phyloP scores from a whole-genome alignment of 495 filamentous ascomycete genomes.

The Talaromyces proteolyticus region DNA sequence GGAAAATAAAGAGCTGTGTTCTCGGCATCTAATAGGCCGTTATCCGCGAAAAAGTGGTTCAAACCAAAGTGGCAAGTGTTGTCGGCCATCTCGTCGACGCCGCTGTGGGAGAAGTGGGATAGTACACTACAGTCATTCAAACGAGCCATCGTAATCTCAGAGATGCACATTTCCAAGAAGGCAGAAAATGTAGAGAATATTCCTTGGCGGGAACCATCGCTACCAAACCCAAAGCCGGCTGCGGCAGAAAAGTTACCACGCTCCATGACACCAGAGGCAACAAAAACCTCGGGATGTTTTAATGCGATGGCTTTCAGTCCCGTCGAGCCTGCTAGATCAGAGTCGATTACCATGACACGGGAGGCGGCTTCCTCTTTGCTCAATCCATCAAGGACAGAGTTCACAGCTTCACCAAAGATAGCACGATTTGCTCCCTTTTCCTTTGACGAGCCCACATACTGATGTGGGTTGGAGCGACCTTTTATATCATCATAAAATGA shows the following conservation, averaged over 20 bases:
- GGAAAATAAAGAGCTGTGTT: slow-evolving; percentile 31
- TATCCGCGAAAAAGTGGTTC: slow-evolving; percentile 38
- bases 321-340: slow-evolving; percentile 34
- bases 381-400: slow-evolving; percentile 26
- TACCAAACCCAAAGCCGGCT: slow-evolving; percentile 34
- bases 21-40: slow-evolving; percentile 29
- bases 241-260: slow-evolving; percentile 36
- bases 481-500: slow-evolving; percentile 36
- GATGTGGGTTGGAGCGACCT: slow-evolving; percentile 25
- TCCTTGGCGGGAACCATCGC: slow-evolving; percentile 31
- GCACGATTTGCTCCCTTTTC: slow-evolving; percentile 29
- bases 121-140: slow-evolving; percentile 33
- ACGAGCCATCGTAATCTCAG: slow-evolving; percentile 36
- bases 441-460: slow-evolving; percentile 25
- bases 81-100: slow-evolving; percentile 37
- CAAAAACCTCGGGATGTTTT: slow-evolving; percentile 29
- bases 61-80: slow-evolving; percentile 38
- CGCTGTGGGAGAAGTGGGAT: slow-evolving; percentile 34
- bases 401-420: slow-evolving; percentile 35
- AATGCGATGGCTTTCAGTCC: slow-evolving; percentile 28
- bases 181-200: slow-evolving; percentile 37
- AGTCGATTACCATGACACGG: slow-evolving; percentile 40
- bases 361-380: slow-evolving; percentile 30
- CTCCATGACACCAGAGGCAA: slow-evolving; percentile 34
- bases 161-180: slow-evolving; percentile 35